A percentile compares a stretch with the other conserved stretches of the same genome.
Conservation (phyloP, 176 grass and related monocot species). For the Tillandsia leiboldiana region DNA sequence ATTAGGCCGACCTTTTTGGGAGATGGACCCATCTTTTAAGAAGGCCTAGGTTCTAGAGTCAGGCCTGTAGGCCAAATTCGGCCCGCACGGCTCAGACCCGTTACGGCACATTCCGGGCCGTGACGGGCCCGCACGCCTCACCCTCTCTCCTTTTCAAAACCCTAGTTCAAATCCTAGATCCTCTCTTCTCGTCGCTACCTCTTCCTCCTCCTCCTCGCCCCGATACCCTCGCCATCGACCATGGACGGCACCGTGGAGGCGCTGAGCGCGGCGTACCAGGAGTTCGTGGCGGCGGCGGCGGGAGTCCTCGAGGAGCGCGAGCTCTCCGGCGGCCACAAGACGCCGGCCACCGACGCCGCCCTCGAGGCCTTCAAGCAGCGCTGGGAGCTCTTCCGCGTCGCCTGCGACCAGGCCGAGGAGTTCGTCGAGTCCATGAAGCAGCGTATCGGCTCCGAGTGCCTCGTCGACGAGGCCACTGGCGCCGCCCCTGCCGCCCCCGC, state of each 20-base stretch:
- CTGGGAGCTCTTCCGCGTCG: conserved; percentile 75
- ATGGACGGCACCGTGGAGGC: conserved; percentile 65
- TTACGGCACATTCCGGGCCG: too few species aligned
- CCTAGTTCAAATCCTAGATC: conserved; percentile 30
- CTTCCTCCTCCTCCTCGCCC: too few species aligned
- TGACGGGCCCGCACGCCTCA: too few species aligned
- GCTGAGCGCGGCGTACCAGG: conserved; percentile 55
- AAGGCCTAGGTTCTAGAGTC: too few species aligned
- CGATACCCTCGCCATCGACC: background rate
- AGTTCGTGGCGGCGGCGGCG: conserved; percentile 54
- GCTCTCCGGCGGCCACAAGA: conserved; percentile 37
- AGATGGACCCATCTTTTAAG: too few species aligned
- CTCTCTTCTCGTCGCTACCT: background rate
- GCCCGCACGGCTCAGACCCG: too few species aligned
- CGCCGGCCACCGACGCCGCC: conserved; percentile 41
- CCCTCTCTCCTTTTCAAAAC: background rate
- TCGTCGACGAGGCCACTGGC: conserved; percentile 79
- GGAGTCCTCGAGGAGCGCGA: conserved; percentile 40
- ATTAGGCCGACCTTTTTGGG: too few species aligned
- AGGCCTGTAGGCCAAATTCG: too few species aligned
- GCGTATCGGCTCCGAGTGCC: conserved; percentile 77
- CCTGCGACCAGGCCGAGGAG: conserved; percentile 77
- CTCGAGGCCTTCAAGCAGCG: conserved; percentile 79
- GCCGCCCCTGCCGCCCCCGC: background rate
- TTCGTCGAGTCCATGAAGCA: conserved; percentile 78